Evolutionary conservation across 352 stramenopile species (phyloP).

Genomic region (Elongisporangium anandrum): DNA sequence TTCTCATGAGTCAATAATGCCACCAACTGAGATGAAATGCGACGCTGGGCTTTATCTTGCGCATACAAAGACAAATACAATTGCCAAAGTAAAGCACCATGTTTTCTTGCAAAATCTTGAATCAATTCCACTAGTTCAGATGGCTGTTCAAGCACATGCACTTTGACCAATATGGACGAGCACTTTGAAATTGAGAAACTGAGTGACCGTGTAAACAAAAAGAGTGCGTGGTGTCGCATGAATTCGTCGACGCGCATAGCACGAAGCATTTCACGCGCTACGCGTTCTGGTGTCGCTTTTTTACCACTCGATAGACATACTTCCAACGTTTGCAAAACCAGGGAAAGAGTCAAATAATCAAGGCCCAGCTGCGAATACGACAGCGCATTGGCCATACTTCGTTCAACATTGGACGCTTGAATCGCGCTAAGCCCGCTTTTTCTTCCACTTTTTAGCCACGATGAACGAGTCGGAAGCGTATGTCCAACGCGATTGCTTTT

Average conservation of each 20-base stretch:
- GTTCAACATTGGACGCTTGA: constrained; percentile 46
- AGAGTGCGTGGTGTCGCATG: constrained; percentile 79
- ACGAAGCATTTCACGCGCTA: constrained; percentile 66
- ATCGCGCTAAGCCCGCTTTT: constrained; percentile 15
- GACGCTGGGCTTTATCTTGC: constrained; percentile 79
- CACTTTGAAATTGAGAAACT: constrained; percentile 85
- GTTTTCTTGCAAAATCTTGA: constrained; percentile 82
- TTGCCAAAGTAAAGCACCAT: constrained; percentile 80
- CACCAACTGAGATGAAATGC: constrained; percentile 84
- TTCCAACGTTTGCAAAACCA: constrained; percentile 79
- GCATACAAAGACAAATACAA: constrained; percentile 78
- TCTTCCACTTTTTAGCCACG: constrained; percentile 18
- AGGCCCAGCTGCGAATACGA: constrained; percentile 78
- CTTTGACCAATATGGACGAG: constrained; percentile 84
- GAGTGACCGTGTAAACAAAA: constrained; percentile 82
- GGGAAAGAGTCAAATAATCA: constrained; percentile 74
- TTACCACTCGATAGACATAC: constrained; percentile 84
- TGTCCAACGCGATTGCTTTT: constrained; percentile 71
- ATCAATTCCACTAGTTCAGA: constrained; percentile 85
- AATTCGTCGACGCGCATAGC: constrained; percentile 86
- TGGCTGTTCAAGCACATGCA: constrained; percentile 81
- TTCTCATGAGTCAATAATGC: constrained; percentile 86
- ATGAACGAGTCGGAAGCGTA: constrained; percentile 22
- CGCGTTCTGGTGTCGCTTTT: constrained; percentile 76
- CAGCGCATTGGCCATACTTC: constrained; percentile 73